Percentiles rank a stretch among this genome's conserved stretches.
Evolutionary conservation across 768 basidiomycete genomes (phyloP).

Genomic region (Mycena polygramma): DNA sequence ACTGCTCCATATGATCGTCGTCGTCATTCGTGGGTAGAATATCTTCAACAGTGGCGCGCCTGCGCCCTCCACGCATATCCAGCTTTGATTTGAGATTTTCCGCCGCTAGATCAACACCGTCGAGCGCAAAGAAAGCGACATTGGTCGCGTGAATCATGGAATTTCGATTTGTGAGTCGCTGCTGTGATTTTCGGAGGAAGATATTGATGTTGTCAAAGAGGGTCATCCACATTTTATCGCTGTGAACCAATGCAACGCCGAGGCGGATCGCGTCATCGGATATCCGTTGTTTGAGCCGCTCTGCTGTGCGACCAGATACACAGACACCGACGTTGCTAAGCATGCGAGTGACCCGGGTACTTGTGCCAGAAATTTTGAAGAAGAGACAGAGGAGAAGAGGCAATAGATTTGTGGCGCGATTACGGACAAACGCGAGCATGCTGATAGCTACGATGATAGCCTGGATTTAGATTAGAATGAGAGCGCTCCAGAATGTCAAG

Average conservation of each 20-base stretch:
- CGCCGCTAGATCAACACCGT: slow-evolving; percentile 16
- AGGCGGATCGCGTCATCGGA: slow-evolving; percentile 42
- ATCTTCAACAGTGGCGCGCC: slow-evolving; percentile 34
- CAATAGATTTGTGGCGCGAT: slow-evolving; percentile 45
- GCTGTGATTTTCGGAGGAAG: slow-evolving; percentile 46
- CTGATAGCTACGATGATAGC: slow-evolving; percentile 34
- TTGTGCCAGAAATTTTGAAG: slow-evolving; percentile 46
- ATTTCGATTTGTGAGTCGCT: slow-evolving; percentile 45
- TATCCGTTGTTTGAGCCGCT: slow-evolving; percentile 43
- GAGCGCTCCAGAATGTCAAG: background rate
- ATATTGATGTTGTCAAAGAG: slow-evolving; percentile 52
- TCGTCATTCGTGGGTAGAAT: slow-evolving; percentile 39
- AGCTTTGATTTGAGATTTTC: slow-evolving; percentile 35
- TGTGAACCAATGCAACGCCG: slow-evolving; percentile 40
- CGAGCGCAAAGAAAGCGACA: slow-evolving; percentile 32
- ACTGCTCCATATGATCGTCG: slow-evolving; percentile 31
- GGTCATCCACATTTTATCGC: slow-evolving; percentile 34
- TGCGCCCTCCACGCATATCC: slow-evolving; percentile 33
- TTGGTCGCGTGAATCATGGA: slow-evolving; percentile 47
- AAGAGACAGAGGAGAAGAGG: slow-evolving; percentile 46
- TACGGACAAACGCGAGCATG: slow-evolving; percentile 44
- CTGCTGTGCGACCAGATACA: slow-evolving; percentile 43
- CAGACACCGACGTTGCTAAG: slow-evolving; percentile 45
- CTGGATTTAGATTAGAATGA: slow-evolving; percentile 7
- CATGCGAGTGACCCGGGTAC: slow-evolving; percentile 43